Evolutionary conservation across 164 flowering plant species (phyloP), one percentile per base, ranked within the genome.

Genomic region (Kalanchoe fedtschenkoi): DNA sequence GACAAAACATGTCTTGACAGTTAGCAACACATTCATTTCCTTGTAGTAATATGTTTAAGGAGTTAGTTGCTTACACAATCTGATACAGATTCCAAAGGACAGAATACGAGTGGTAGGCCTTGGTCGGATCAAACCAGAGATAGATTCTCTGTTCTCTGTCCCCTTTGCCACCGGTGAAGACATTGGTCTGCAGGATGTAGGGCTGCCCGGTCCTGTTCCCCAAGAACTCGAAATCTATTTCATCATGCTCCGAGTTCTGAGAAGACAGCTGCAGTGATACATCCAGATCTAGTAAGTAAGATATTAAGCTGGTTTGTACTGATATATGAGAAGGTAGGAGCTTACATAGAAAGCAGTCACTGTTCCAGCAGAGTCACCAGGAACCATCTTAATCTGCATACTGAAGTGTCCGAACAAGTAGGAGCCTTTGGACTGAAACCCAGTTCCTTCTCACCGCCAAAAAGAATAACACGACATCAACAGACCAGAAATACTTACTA

Each of bases 91-190:
- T 69, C 72, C 68, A 69, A 2, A 65, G 65, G 33, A 69, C 42
- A n/a, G 60, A 64, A 44, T 69, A 69, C 33, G 72, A 64, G 68
- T 69, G 72, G 61, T 38, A 61, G 21, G 29, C 68, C 30, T 35
- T 34, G 0, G 60, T 69, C n/a, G 72, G 72, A 38, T 69, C 72
- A 61, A 69, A 69, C 72, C 68, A 69, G 30, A 69, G 67, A 41
- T 46, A 60, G 24, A 69, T 69, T 39, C 72, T 64, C 34, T 69
- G 68, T 42, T 69, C 72, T 42, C 65, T 43, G 41, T 64, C 57
- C 34, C 72, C 72, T 32, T 64, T 60, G 22, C 72, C 72, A 6
- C 68, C 64, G 6, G 72, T 64, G 68, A 64, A 69, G 33, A 69
- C 68, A 60, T 69, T 69, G 10, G 72, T 69, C 60, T 69, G 72